Evolutionary conservation across 2,329 filamentous ascomycete species (phyloP).

Genomic region (Sporothrix luriei): DNA sequence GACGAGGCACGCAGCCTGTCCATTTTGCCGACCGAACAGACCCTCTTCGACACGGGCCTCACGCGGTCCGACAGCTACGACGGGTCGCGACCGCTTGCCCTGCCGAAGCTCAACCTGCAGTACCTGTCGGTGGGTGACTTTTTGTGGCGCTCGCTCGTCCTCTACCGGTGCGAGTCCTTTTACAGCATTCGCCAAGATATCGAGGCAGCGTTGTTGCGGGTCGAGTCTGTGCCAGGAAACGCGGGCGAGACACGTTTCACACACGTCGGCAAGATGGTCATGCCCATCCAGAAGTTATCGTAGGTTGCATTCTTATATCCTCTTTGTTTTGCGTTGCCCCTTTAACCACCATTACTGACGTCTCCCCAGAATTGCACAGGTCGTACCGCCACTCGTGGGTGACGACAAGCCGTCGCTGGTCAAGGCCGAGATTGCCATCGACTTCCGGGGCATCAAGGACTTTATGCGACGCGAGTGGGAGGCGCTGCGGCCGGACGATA

Average conservation of each 20-base stretch:
- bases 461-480: constrained; percentile 87
- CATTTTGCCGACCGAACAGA: constrained; percentile 79
- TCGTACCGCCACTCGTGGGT: constrained; percentile 79
- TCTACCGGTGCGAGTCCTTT: constrained; percentile 89
- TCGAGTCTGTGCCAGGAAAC: constrained; percentile 68
- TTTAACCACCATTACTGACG: background rate
- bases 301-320: constrained; percentile 39
- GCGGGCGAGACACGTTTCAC: constrained; percentile 72
- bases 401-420: constrained; percentile 81
- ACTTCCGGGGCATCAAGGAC: constrained; percentile 77
- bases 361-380: constrained; percentile 70
- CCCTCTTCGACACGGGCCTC: constrained; percentile 77
- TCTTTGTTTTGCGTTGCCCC: background rate
- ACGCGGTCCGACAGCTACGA: constrained; percentile 84
- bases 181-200: constrained; percentile 92
- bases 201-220: constrained; percentile 75
- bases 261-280: constrained; percentile 88
- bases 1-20: constrained; percentile 71
- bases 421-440: constrained; percentile 80
- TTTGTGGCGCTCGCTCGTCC: constrained; percentile 87
- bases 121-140: constrained; percentile 96
- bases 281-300: constrained; percentile 81
- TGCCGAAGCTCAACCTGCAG: constrained; percentile 93
- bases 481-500: constrained; percentile 78
- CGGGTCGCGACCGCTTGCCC: constrained; percentile 80